phyloP scores from a whole-genome alignment of 768 basidiomycete species.

The Floccularia luteovirens region DNA sequence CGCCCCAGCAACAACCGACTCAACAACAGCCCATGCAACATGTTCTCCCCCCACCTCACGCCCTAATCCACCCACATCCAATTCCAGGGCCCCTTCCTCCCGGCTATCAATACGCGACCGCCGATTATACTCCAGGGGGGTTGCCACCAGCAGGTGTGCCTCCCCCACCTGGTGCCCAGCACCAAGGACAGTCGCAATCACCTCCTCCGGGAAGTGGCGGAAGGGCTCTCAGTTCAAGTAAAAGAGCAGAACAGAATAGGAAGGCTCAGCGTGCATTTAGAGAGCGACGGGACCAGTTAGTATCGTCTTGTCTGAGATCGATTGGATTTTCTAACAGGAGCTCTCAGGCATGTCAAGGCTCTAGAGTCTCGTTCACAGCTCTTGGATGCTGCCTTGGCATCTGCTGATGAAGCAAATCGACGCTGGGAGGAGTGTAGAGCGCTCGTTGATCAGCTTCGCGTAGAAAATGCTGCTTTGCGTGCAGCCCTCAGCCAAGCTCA shows the following conservation, averaged over 20 bases:
- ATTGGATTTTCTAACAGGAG: slow-evolving; percentile 4
- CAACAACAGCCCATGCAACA: slow-evolving; percentile 34
- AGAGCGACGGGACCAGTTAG: slow-evolving; percentile 84
- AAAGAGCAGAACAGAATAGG: slow-evolving; percentile 90
- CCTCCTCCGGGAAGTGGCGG: slow-evolving; percentile 23
- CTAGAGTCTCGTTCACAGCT: slow-evolving; percentile 82
- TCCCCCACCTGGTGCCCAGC: slow-evolving; percentile 17
- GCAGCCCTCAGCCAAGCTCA: slow-evolving; percentile 54
- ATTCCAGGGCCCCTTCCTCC: slow-evolving; percentile 38
- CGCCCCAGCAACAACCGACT: slow-evolving; percentile 17
- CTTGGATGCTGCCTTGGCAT: slow-evolving; percentile 78
- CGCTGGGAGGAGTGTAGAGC: slow-evolving; percentile 90
- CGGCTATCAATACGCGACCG: slow-evolving; percentile 38
- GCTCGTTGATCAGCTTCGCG: slow-evolving; percentile 79
- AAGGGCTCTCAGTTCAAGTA: slow-evolving; percentile 67
- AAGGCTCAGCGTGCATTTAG: slow-evolving; percentile 91
- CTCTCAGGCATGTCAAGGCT: slow-evolving; percentile 71
- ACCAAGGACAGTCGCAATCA: slow-evolving; percentile 21
- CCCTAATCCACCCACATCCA: slow-evolving; percentile 44
- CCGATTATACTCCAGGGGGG: slow-evolving; percentile 50
- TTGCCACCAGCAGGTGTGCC: slow-evolving; percentile 27
- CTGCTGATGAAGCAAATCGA: slow-evolving; percentile 82
- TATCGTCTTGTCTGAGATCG: slow-evolving; percentile 13
- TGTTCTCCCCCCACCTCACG: slow-evolving; percentile 46
- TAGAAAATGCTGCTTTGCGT: slow-evolving; percentile 75